Conservation (phyloP, 2,329 filamentous ascomycete species). For the Epichloe sp. region DNA sequence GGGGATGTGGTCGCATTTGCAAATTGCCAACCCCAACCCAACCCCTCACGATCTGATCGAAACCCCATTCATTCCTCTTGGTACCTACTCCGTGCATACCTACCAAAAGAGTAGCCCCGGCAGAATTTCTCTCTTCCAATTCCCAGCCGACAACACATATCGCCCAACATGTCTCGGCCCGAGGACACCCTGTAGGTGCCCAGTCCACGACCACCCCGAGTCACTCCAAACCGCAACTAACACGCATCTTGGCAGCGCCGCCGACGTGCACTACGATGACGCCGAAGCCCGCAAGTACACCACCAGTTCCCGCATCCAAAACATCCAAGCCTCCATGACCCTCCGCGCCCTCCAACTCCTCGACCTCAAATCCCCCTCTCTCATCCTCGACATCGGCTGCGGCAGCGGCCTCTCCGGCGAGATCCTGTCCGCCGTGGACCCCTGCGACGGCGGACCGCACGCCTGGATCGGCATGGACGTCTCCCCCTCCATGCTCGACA, state of each 20-base stretch:
- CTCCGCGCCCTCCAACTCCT: constrained; percentile 86
- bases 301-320: constrained; percentile 86
- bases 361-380: constrained; percentile 61
- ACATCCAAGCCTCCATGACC: constrained; percentile 92
- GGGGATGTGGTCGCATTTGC: background rate
- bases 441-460: constrained; percentile 70
- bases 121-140: too few relatives aligned
- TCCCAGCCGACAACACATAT: background rate
- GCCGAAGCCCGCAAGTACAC: constrained; percentile 94
- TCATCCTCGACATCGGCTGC: constrained; percentile 95
- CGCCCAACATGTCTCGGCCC: constrained; percentile 73
- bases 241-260: constrained; percentile 46
- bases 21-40: background rate
- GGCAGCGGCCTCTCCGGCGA: constrained; percentile 90
- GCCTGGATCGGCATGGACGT: constrained; percentile 98
- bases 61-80: too few relatives aligned
- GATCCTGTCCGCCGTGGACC: constrained; percentile 63
- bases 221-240: background rate
- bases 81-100: too few relatives aligned
- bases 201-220: constrained; percentile 6
- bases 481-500: constrained; percentile 88
- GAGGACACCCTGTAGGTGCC: constrained; percentile 74
- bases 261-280: constrained; percentile 97
- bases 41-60: background rate
- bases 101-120: too few relatives aligned